phyloP scores from a whole-genome alignment of 192 early-diverging fungal genomes.

The Obelidium mucronatum region DNA sequence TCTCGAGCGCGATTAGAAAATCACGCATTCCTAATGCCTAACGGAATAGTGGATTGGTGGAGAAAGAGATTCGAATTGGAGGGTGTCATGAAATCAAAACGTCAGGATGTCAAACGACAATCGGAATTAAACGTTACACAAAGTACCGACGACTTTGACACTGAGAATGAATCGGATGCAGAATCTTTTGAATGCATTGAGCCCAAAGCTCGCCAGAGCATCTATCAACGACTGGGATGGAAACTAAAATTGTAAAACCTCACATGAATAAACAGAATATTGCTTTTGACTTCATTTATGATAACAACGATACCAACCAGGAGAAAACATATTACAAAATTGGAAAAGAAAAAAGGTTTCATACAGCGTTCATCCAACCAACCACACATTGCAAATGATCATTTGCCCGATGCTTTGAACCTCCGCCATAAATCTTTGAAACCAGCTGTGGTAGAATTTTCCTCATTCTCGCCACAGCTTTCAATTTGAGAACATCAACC shows the following conservation, averaged over 20 bases:
- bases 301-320: too few species aligned
- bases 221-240: not conserved
- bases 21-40: constrained; percentile 13
- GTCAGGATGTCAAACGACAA: not conserved
- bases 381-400: constrained; percentile 30
- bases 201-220: not conserved
- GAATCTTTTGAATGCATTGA: constrained; percentile 8
- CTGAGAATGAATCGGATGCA: not conserved
- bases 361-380: constrained; percentile 22
- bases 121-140: not conserved
- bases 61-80: constrained; percentile 22
- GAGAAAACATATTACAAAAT: too few species aligned
- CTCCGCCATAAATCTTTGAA: not conserved
- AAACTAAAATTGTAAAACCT: too few species aligned
- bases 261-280: too few species aligned
- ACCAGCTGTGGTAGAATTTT: not conserved
- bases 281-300: too few species aligned
- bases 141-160: not conserved
- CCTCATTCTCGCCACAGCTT: constrained; percentile 26
- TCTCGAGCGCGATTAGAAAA: too few species aligned
- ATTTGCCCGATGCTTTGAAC: not conserved
- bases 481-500: not conserved
- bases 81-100: not conserved
- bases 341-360: too few species aligned
- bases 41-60: constrained; percentile 12